Base-by-base conservation (phyloP, 805 yeast genomes). In the Yueomyces sp. region DNA sequence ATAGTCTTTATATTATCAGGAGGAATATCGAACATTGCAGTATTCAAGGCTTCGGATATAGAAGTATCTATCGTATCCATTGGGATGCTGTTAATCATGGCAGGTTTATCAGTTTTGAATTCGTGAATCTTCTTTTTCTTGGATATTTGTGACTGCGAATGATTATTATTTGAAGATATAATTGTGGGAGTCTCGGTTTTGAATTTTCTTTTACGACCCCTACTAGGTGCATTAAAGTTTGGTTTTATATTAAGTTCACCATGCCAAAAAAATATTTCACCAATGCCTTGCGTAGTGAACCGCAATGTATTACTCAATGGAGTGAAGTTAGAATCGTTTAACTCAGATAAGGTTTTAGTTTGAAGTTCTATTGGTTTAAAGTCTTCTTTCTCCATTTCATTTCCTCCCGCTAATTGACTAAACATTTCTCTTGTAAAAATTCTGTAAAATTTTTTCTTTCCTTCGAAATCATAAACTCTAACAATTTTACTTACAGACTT, bases 361-460 rank as follows among this genome's bases (percentile, higher is more conserved):
- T 56, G 50, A 12, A 33, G 37, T 42, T 39, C 31, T 36, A n/a
- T 31, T n/a, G 36, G 29, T n/a, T 4, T 26, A 11, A 34, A 34
- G n/a, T 34, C 37, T 7, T 34, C 37, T 34, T 9, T 9, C n/a
- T 29, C 26, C 42, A 33, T 9, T 1, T 45, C 41, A 2, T 54
- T 49, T 12, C 52, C 49, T 27, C 61, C 61, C 0, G 65, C 56
- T 12, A 65, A 55, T 26, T 51, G 54, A 19, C 62, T 45, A 44
- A 67, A 71, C 39, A 67, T 62, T 3, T 61, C 55, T 40, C 69
- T 68, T 0, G 79, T 67, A 47, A 78, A 68, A 51, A 82, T 78
- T 37, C 94, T 67, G 59, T 75, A 84, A 50, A 77, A 83, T 53
- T 84, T 81, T 45, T 72, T 68, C 49, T 86, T 77, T 0, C 94